These are phyloP conservation scores for Mrakia blollopis DNA, from an alignment of 768 basidiomycete species.

Conservation along the genomic window DNA sequence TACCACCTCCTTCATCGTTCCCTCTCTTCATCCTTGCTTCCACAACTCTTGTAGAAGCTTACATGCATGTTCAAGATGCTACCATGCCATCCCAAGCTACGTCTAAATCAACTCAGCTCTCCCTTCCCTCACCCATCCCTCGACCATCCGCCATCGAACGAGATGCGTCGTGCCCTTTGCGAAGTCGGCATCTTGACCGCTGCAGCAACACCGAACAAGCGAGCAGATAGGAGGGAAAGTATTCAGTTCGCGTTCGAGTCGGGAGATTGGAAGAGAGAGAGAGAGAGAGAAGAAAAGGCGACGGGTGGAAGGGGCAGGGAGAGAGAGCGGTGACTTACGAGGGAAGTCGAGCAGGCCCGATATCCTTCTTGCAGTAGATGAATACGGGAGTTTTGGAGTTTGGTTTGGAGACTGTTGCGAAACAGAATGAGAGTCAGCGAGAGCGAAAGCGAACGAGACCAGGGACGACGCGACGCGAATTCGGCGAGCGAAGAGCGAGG, in stretches of 20 bases:
- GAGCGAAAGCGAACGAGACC: not conserved
- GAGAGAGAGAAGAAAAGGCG: not conserved
- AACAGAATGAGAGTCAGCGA: conserved; percentile 7
- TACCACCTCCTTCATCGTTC: too few relatives aligned
- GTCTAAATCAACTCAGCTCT: conserved; percentile 42
- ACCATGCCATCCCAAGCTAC: too few relatives aligned
- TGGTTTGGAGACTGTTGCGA: conserved; percentile 62
- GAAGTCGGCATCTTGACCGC: conserved; percentile 69
- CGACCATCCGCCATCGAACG: conserved; percentile 68
- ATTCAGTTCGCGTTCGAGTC: too few relatives aligned
- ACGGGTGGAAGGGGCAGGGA: not conserved
- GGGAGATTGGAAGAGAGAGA: not conserved
- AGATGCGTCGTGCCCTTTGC: conserved; percentile 75
- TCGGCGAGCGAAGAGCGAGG: not conserved
- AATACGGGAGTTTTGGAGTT: conserved; percentile 74
- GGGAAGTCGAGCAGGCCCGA: conserved; percentile 48
- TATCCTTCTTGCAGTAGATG: conserved; percentile 67
- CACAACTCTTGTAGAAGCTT: too few relatives aligned
- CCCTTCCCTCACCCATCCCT: conserved; percentile 47
- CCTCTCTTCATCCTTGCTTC: too few relatives aligned
- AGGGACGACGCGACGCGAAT: not conserved
- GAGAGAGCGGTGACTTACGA: conserved; percentile 42
- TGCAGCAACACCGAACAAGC: conserved; percentile 38
- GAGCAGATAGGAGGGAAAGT: not conserved
- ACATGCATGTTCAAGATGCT: too few relatives aligned